These are phyloP conservation scores for Pyrenula massariospora DNA, from an alignment of 495 filamentous ascomycete genomes.

Conservation along the genomic window DNA sequence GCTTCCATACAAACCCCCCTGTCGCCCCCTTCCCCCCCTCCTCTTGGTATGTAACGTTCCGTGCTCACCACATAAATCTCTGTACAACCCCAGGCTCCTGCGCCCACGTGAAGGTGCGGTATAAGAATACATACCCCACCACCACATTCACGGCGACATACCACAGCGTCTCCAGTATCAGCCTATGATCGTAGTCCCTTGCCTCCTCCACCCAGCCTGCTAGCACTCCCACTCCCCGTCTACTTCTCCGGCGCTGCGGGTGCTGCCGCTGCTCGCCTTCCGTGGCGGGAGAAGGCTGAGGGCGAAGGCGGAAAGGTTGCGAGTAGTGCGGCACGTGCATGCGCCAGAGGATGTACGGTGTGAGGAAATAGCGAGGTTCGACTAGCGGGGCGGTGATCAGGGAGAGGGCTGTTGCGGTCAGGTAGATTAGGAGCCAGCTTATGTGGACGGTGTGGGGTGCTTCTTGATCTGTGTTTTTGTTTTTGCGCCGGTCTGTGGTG, in stretches of 20 bases:
- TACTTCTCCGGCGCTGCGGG: slow-evolving; percentile 10
- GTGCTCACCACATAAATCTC: slow-evolving; percentile 87
- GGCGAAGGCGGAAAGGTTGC: slow-evolving; percentile 7
- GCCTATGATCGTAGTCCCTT: slow-evolving; percentile 20
- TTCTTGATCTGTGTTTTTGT: slow-evolving; percentile 13
- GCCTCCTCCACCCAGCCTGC: background rate
- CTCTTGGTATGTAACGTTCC: background rate
- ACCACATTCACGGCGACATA: slow-evolving; percentile 58
- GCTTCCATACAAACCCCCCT: no score
- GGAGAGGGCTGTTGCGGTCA: slow-evolving; percentile 60
- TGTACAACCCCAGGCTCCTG: slow-evolving; percentile 71
- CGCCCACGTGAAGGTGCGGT: slow-evolving; percentile 68
- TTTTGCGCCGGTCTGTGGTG: slow-evolving; percentile 1
- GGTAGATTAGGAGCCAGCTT: slow-evolving; percentile 55
- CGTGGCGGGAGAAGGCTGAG: background rate
- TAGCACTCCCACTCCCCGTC: background rate
- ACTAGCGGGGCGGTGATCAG: slow-evolving; percentile 83
- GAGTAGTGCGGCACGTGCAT: slow-evolving; percentile 45
- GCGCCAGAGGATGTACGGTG: slow-evolving; percentile 91
- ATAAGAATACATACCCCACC: slow-evolving; percentile 74
- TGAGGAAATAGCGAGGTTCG: slow-evolving; percentile 87
- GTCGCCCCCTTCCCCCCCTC: background rate
- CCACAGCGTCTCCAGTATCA: slow-evolving; percentile 69
- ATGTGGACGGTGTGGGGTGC: slow-evolving; percentile 17
- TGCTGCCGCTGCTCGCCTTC: background rate